These are phyloP conservation scores for Panicum virgatum DNA, from an alignment of 202 grass and related monocot genomes.

Conservation along the genomic window DNA sequence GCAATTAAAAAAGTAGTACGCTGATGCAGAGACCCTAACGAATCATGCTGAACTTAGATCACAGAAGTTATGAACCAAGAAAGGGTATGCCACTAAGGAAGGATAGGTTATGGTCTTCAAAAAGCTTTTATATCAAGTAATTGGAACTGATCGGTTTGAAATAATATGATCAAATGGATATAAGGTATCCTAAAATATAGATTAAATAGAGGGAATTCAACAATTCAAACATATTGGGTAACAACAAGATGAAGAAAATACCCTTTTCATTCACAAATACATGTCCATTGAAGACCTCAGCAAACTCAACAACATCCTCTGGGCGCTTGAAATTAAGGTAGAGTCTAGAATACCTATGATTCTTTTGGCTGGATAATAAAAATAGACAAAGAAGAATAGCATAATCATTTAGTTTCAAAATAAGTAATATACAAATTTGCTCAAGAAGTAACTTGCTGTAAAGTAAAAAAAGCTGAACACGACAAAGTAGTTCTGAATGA, in stretches of 20 bases:
- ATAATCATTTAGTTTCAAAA: slow-evolving; percentile 3
- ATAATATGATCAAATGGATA: slow-evolving; percentile 2
- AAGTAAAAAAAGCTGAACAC: background rate
- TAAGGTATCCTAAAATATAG: slow-evolving; percentile 7
- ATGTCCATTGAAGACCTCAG: slow-evolving; percentile 90
- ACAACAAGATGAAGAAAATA: slow-evolving; percentile 41
- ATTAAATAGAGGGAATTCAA: background rate
- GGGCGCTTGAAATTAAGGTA: slow-evolving; percentile 82
- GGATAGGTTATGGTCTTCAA: background rate
- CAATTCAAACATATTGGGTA: background rate
- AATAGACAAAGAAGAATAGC: slow-evolving; percentile 20
- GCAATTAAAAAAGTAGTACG: background rate
- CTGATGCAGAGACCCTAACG: background rate
- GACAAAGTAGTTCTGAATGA: background rate
- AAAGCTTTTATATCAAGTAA: background rate
- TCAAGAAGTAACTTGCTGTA: background rate
- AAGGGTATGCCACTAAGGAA: background rate
- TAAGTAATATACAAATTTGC: slow-evolving; percentile 28
- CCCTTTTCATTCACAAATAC: slow-evolving; percentile 99
- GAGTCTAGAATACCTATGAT: slow-evolving; percentile 77
- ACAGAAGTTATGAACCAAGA: background rate
- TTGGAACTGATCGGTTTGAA: slow-evolving; percentile 8
- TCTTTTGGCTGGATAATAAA: slow-evolving; percentile 66
- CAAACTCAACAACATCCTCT: slow-evolving; percentile 92
- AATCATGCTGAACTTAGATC: slow-evolving; percentile 5